phyloP scores from a whole-genome alignment of 306 rosid genomes.

The Sphenostylis stenocarpa region DNA sequence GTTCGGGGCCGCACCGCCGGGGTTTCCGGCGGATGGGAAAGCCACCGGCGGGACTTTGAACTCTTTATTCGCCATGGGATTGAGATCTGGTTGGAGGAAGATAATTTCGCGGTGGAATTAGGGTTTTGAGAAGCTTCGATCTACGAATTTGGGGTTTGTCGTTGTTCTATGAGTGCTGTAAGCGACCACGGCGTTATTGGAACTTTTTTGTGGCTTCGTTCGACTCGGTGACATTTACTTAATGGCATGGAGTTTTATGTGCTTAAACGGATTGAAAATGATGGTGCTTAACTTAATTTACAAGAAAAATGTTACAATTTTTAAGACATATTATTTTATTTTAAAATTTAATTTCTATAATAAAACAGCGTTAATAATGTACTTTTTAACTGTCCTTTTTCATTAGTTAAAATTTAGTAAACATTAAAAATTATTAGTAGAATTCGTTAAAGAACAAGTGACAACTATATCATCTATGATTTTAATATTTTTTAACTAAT shows the following conservation, averaged over 20 bases:
- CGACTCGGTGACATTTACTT: neutral
- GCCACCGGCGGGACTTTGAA: constrained; percentile 89
- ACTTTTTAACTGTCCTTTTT: too few relatives aligned
- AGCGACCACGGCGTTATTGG: neutral
- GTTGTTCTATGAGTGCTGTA: neutral
- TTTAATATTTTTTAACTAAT: too few relatives aligned
- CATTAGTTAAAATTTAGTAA: too few relatives aligned
- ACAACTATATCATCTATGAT: too few relatives aligned
- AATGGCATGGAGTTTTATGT: neutral
- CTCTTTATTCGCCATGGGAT: constrained; percentile 52
- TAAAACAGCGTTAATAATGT: too few relatives aligned
- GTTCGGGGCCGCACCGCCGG: constrained; percentile 43
- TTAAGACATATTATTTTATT: neutral
- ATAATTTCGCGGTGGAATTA: constrained; percentile 3
- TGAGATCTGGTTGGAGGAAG: constrained; percentile 9
- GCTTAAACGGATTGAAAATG: neutral
- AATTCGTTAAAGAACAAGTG: too few relatives aligned
- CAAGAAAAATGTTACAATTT: neutral
- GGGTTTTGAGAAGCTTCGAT: constrained; percentile 39
- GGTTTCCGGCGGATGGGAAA: constrained; percentile 74
- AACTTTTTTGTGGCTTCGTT: neutral
- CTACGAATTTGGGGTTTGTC: neutral
- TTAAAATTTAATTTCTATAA: too few relatives aligned
- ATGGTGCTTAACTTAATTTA: neutral
- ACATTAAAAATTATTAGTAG: too few relatives aligned